Conservation (phyloP, 2,329 filamentous ascomycete species). For the Calonectria leucothoes region DNA sequence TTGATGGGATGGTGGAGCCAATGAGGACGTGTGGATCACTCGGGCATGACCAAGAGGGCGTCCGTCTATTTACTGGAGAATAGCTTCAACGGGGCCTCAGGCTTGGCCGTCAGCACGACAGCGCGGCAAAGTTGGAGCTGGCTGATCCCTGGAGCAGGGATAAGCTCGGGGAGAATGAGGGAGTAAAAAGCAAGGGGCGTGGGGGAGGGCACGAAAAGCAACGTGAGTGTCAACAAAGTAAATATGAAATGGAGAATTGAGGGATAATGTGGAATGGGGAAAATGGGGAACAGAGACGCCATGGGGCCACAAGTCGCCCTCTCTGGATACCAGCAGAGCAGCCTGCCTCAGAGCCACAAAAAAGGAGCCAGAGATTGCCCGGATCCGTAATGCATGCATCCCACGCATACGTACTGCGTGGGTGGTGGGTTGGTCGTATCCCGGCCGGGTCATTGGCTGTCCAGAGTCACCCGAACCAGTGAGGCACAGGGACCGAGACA, state of each 20-base stretch:
- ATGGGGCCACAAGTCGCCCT: slow-evolving; percentile 30
- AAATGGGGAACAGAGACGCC: slow-evolving; percentile 18
- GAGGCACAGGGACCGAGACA: slow-evolving; percentile 9
- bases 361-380: slow-evolving; percentile 5
- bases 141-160: not conserved
- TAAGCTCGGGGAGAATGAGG: not conserved
- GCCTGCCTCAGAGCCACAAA: slow-evolving; percentile 16
- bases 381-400: slow-evolving; percentile 42
- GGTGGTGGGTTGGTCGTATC: slow-evolving; percentile 21
- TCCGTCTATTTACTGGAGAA: not conserved
- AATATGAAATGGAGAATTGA: slow-evolving; percentile 33
- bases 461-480: slow-evolving; percentile 1
- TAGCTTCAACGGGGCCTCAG: slow-evolving; percentile 17
- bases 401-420: slow-evolving; percentile 36
- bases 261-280: slow-evolving; percentile 38
- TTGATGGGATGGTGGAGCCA: slow-evolving; percentile 27
- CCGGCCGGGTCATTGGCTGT: slow-evolving; percentile 22
- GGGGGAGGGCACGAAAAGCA: not conserved
- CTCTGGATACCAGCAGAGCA: slow-evolving; percentile 5
- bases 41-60: slow-evolving; percentile 19
- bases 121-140: slow-evolving; percentile 22
- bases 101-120: slow-evolving; percentile 11
- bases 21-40: slow-evolving; percentile 18
- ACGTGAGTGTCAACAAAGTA: not conserved
- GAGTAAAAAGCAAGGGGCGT: slow-evolving; percentile 2